Evolutionary conservation across 2,329 filamentous ascomycete species (phyloP).

Genomic region (Fusarium torreyae): DNA sequence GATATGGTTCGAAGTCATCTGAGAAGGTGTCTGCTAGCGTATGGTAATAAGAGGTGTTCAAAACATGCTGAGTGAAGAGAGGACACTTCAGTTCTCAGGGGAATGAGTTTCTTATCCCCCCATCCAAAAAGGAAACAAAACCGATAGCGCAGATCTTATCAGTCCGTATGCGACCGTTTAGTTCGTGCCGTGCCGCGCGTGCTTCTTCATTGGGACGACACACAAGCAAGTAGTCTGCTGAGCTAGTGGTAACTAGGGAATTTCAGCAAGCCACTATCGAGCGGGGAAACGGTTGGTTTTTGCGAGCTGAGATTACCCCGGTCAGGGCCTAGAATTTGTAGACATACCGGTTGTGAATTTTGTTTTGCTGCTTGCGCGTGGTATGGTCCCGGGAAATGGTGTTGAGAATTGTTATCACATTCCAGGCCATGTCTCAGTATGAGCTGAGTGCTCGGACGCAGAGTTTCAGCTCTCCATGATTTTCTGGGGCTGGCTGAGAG

Average conservation of each 20-base stretch:
- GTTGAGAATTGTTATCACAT: fast-evolving
- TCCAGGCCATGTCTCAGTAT: not conserved
- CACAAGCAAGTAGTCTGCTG: conserved; percentile 1
- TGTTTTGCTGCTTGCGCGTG: not conserved
- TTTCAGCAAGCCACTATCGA: conserved; percentile 19
- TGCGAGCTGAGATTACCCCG: not conserved
- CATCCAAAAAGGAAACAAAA: not conserved
- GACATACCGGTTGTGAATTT: not conserved
- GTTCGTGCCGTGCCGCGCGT: conserved; percentile 11
- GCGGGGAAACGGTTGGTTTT: conserved; percentile 1
- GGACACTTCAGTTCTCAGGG: too few relatives aligned
- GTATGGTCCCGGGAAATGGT: not conserved
- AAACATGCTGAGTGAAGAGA: not conserved
- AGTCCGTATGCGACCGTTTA: not conserved
- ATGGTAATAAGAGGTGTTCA: too few relatives aligned
- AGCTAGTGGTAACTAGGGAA: conserved; percentile 7
- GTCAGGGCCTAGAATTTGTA: not conserved
- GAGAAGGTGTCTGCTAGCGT: too few relatives aligned
- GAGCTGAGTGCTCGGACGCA: not conserved
- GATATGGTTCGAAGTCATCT: too few relatives aligned
- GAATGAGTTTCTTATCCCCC: too few relatives aligned
- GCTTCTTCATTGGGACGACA: not conserved
- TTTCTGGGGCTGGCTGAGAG: not conserved
- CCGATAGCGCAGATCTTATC: not conserved
- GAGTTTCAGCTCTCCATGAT: not conserved